Conservation (phyloP, 768 basidiomycete genomes). For the Lactarius tabidus region DNA sequence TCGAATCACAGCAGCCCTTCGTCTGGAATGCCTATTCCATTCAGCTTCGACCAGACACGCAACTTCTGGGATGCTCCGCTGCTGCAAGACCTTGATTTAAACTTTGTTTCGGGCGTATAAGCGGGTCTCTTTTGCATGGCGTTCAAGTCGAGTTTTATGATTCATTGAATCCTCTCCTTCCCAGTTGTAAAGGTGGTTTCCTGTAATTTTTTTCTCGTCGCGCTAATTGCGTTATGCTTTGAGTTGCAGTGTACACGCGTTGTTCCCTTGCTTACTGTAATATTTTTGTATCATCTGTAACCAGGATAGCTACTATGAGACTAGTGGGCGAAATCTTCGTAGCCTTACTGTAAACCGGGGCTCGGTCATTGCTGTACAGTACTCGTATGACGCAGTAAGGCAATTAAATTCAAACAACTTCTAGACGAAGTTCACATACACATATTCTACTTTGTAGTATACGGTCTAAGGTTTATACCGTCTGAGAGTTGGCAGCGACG, state of each 20-base stretch:
- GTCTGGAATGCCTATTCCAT: slow-evolving; percentile 24
- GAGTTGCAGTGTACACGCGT: neutral
- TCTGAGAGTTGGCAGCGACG: neutral
- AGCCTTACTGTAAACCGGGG: neutral
- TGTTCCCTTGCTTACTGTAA: slow-evolving; percentile 5
- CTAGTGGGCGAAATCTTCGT: neutral
- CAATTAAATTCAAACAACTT: neutral
- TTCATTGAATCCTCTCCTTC: neutral
- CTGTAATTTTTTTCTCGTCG: neutral
- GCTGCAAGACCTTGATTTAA: slow-evolving; percentile 10
- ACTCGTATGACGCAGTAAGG: neutral
- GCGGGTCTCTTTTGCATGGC: neutral
- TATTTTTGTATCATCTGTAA: slow-evolving; percentile 1
- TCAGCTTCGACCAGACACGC: slow-evolving; percentile 24
- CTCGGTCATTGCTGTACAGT: neutral
- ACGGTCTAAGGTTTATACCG: neutral
- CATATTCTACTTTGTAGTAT: neutral
- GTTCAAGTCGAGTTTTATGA: neutral
- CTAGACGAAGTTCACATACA: neutral
- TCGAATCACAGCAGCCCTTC: slow-evolving; percentile 25
- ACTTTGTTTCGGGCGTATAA: slow-evolving; percentile 9
- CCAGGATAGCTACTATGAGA: neutral
- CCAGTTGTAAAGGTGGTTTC: neutral
- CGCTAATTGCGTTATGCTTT: neutral
- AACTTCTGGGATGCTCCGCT: slow-evolving; percentile 22